Percentiles rank a stretch among this genome's conserved stretches.
phyloP scores from a whole-genome alignment of 2,329 filamentous ascomycete species.

The Domatiomyces catenatus region DNA sequence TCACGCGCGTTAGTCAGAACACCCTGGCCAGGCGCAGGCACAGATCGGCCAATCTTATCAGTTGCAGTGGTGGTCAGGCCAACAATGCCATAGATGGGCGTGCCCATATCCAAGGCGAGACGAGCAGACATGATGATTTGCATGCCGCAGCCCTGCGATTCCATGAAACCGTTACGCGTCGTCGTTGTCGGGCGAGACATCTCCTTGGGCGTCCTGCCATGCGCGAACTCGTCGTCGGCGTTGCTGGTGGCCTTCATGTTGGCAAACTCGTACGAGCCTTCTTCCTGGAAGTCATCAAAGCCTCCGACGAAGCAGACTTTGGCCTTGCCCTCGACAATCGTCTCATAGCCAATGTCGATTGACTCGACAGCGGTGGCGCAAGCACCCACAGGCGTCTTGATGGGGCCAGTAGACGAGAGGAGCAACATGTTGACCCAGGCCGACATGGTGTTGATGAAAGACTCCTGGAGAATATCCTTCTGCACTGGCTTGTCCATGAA shows the following conservation, averaged over 20 bases:
- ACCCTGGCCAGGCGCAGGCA: constrained; percentile 91
- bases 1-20: constrained; percentile 91
- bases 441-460: constrained; percentile 99
- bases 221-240: constrained; percentile 86
- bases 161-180: constrained; percentile 96
- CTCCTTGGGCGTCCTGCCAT: constrained; percentile 85
- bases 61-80: constrained; percentile 90
- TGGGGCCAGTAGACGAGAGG: constrained; percentile 88
- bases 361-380: constrained; percentile 97
- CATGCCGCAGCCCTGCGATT: constrained; percentile 95
- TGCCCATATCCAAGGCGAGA: constrained; percentile 93
- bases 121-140: constrained; percentile 97
- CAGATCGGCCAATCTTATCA: constrained; percentile 96
- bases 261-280: constrained; percentile 97
- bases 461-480: constrained; percentile 97
- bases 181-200: constrained; percentile 98
- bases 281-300: constrained; percentile 98
- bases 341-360: constrained; percentile 93
- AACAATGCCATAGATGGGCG: constrained; percentile 89
- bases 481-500: constrained; percentile 94
- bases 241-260: constrained; percentile 99
- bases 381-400: constrained; percentile 96
- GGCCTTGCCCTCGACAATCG: constrained; percentile 95
- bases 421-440: constrained; percentile 99
- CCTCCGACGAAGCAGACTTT: constrained; percentile 95